A percentile compares a stretch with the other conserved stretches of the same genome.
These are phyloP conservation scores for Delitschia confertaspora DNA, from an alignment of 495 filamentous ascomycete genomes.

Conservation along the genomic window DNA sequence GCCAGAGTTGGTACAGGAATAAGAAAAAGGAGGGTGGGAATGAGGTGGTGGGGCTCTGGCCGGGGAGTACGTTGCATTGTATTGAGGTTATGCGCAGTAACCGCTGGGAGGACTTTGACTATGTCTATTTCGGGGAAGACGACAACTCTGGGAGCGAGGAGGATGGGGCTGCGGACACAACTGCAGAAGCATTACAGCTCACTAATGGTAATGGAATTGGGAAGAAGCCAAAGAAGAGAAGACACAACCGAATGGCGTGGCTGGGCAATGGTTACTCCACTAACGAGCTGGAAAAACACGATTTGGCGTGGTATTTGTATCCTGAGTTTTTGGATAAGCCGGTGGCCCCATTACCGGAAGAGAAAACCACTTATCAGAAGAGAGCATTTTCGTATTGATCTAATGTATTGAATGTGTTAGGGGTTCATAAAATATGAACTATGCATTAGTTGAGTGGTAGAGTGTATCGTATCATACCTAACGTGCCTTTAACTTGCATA, in stretches of 20 bases:
- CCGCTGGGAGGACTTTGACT: conserved; percentile 33
- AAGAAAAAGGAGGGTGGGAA: conserved; percentile 4
- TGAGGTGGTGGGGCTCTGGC: conserved; percentile 26
- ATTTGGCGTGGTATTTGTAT: conserved; percentile 24
- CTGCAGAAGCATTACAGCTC: neutral
- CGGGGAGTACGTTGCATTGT: conserved; percentile 30
- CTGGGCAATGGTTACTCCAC: conserved; percentile 14
- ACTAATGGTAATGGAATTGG: neutral
- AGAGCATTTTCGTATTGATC: neutral
- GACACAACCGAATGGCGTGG: conserved; percentile 10
- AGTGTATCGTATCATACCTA: too few species aligned
- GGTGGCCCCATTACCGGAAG: conserved; percentile 17
- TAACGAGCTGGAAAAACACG: conserved; percentile 9
- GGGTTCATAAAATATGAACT: too few species aligned
- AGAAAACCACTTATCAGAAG: too few species aligned
- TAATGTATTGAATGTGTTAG: too few species aligned
- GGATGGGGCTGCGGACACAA: conserved; percentile 14
- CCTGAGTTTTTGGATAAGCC: conserved; percentile 20
- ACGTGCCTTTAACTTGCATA: too few species aligned
- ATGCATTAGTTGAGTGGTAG: too few species aligned
- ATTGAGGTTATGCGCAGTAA: conserved; percentile 29
- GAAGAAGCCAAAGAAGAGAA: conserved; percentile 7
- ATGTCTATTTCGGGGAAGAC: conserved; percentile 8
- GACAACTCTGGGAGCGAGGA: conserved; percentile 11
- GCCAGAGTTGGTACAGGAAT: conserved; percentile 23